Conservation (phyloP, 495 filamentous ascomycete species). For the Penicillium maclennaniae region DNA sequence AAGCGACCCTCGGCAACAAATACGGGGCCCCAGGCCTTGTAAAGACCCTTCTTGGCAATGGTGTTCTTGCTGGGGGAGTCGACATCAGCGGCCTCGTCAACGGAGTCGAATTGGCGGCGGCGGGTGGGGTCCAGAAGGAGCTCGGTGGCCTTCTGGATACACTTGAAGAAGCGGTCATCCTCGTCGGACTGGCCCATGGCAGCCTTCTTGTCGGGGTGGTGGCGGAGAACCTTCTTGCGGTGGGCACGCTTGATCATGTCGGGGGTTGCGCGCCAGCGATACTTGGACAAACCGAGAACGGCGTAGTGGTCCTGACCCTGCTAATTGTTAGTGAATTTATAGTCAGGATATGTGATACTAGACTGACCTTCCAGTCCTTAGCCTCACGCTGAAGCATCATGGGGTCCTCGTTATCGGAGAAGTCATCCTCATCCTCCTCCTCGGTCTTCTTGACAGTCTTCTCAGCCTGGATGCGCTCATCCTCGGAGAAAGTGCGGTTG, state of each 20-base stretch:
- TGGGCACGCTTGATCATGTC: slow-evolving; percentile 98
- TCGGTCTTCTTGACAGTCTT: slow-evolving; percentile 93
- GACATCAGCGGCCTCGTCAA: slow-evolving; percentile 88
- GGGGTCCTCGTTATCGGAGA: slow-evolving; percentile 87
- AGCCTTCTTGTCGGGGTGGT: slow-evolving; percentile 98
- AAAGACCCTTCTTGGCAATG: slow-evolving; percentile 69
- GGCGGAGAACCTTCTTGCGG: slow-evolving; percentile 98
- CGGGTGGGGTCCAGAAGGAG: slow-evolving; percentile 86
- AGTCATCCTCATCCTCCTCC: slow-evolving; percentile 82
- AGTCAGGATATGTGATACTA: neutral
- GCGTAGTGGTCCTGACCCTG: slow-evolving; percentile 97
- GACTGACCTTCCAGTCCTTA: slow-evolving; percentile 96
- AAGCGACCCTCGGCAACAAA: slow-evolving; percentile 91
- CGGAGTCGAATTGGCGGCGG: slow-evolving; percentile 93
- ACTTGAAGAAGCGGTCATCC: slow-evolving; percentile 99
- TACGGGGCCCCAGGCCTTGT: slow-evolving; percentile 84
- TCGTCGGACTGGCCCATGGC: slow-evolving; percentile 74
- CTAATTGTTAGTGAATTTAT: slow-evolving; percentile 18
- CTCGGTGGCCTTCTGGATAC: slow-evolving; percentile 97
- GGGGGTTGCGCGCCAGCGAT: slow-evolving; percentile 87
- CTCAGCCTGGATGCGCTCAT: slow-evolving; percentile 94
- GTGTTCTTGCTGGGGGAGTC: slow-evolving; percentile 91
- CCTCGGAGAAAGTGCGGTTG: slow-evolving; percentile 96
- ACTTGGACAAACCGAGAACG: slow-evolving; percentile 87
- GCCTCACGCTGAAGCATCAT: slow-evolving; percentile 87